Evolutionary conservation across 2,329 filamentous ascomycete species (phyloP), one percentile per base, ranked within the genome.

Genomic region (Colletotrichum chlorophyti): DNA sequence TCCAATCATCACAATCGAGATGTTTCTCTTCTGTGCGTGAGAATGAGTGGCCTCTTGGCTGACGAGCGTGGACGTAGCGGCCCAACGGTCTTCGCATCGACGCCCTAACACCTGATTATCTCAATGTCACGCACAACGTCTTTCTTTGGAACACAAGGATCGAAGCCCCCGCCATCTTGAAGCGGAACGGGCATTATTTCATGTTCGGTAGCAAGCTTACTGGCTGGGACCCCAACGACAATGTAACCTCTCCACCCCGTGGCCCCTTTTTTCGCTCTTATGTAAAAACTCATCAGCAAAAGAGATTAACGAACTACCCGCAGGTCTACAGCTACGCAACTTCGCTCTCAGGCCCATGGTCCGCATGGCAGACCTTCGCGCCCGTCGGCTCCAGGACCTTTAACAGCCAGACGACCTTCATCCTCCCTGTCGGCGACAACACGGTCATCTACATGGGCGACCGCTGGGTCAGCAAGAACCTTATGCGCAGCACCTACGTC

Each of bases 361-460:
- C 82, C 0, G 67, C 74, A 1, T 89, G 86, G 83, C 73, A 75
- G 2, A 79, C 79, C 1, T 88, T 90, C 54, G 85, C 83, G 0
- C 79, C 83, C 21, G 65, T 70, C 0, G 85, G 84, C 1, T 78
- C 79, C 10, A 79, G 74, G 43, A 89, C 87, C 0, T 89, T 84
- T 64, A 72, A 73, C n/a, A 85, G 81, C 3, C 87, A 91, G 65
- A 86, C 84, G 0, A 83, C 77, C 21, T 88, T 79, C 65, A 76
- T 90, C 32, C 76, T 89, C 1, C 73, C 77, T 0, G 61, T 76
- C 3, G 69, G 74, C 42, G 63, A 65, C n/a, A n/a, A n/a, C 45
- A 70, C 71, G n/a, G 76, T 76, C 50, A 80, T 88, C 61, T 90
- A 89, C 71, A 82, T 89, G 71, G 87, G 88, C 15, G 87, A 91